Evolutionary conservation across 352 stramenopile species (phyloP).

Genomic region (Phytophthora rubi): DNA sequence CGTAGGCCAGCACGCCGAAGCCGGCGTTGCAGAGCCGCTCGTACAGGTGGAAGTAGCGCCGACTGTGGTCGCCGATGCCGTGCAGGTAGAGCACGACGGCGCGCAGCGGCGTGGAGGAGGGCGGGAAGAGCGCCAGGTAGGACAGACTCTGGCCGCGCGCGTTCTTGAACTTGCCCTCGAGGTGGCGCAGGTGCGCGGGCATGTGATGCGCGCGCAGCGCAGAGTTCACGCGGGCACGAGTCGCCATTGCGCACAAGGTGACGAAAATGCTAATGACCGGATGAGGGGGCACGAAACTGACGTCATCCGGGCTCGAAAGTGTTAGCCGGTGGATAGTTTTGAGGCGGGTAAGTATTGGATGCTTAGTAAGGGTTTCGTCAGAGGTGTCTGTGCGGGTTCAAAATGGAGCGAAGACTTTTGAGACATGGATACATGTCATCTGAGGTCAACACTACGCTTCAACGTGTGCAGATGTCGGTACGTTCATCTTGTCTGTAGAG

Average conservation of each 20-base stretch:
- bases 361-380: neutral
- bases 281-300: constrained; percentile 15
- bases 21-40: constrained; percentile 42
- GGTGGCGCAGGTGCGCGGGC: constrained; percentile 40
- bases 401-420: neutral
- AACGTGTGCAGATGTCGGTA: too few species aligned
- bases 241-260: constrained; percentile 13
- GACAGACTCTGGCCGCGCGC: constrained; percentile 48
- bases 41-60: constrained; percentile 54
- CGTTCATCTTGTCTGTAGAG: neutral
- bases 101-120: constrained; percentile 24
- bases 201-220: constrained; percentile 45
- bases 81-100: constrained; percentile 61
- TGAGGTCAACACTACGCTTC: too few species aligned
- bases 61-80: constrained; percentile 53
- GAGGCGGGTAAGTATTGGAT: neutral
- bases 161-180: constrained; percentile 48
- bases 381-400: neutral
- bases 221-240: constrained; percentile 26
- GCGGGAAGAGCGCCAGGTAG: constrained; percentile 51
- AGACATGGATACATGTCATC: neutral
- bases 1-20: constrained; percentile 57
- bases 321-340: neutral
- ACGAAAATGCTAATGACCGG: constrained; percentile 13
- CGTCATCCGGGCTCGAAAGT: constrained; percentile 13